These are phyloP conservation scores for Pezicula rhizophila DNA, from an alignment of 2,329 filamentous ascomycete genomes.

Conservation along the genomic window DNA sequence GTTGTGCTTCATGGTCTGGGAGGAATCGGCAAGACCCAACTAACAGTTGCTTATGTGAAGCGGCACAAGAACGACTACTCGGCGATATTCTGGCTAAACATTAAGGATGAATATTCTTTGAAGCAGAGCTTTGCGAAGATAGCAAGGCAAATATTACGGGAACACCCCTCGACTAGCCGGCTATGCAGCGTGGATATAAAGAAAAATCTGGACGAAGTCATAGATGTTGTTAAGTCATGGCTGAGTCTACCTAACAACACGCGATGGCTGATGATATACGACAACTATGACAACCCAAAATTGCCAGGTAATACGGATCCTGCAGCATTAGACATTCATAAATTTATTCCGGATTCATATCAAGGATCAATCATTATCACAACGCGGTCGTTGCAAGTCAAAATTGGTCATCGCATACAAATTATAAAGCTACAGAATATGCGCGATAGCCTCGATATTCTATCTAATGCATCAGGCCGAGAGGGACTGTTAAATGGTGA, in stretches of 20 bases:
- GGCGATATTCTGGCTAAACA: constrained; percentile 38
- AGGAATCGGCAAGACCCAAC: constrained; percentile 41
- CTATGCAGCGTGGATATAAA: constrained; percentile 2
- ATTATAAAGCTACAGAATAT: constrained; percentile 2
- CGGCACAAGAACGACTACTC: constrained; percentile 30
- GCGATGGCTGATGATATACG: constrained; percentile 29
- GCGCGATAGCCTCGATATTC: constrained; percentile 6
- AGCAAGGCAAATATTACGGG: constrained; percentile 4
- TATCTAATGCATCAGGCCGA: constrained; percentile 3
- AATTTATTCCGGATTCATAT: constrained; percentile 7
- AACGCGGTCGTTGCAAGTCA: constrained; percentile 11
- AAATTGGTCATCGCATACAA: constrained; percentile 4
- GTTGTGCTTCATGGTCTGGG: constrained; percentile 29
- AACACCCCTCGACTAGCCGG: constrained; percentile 4
- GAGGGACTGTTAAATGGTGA: constrained; percentile 5
- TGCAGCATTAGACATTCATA: constrained; percentile 4
- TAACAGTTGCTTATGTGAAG: constrained; percentile 30
- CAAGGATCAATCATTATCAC: constrained; percentile 14
- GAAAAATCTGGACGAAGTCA: constrained; percentile 2
- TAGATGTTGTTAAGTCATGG: constrained; percentile 6
- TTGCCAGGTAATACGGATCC: constrained; percentile 3
- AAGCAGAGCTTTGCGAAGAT: constrained; percentile 27
- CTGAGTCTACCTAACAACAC: constrained; percentile 16
- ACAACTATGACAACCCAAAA: constrained; percentile 27
- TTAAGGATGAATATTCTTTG: constrained; percentile 30